Base-by-base conservation (phyloP, 345 rosid species). In the Ricinus communis region DNA sequence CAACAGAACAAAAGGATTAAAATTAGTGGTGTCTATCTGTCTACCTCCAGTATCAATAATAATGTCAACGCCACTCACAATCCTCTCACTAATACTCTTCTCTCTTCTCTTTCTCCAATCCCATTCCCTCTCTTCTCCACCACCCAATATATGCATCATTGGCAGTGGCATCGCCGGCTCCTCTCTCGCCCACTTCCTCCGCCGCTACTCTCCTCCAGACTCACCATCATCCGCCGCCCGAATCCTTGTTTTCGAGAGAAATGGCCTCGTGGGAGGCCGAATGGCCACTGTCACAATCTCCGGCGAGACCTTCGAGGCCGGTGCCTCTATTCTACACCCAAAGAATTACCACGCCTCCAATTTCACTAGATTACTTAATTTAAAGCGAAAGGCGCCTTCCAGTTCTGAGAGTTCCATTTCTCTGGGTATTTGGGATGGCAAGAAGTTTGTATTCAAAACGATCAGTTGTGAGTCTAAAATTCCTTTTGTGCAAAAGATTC, bases 161-260 rank as follows among this genome's bases (percentile, higher is more conserved):
- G 97, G 99, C 53, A 69, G 85, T 71, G 99, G 99, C n/a, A 92
- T 95, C 71, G 92, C 82, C 63, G 97, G 97, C 71, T 85, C 99
- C 67, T 92, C 97, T 55, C 80, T 89, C 3, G 90, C 99, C 69
- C 91, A 94, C 83, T 94, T 92, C 85, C 87, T 94, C 75, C 88
- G 93, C 52, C 80, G 18, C 41, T 84, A 88, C 85, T 83, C 87
- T n/a, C 59, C 77, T 51, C 52, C 77, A 63, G 38, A 18, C 60
- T 38, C 78, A 19, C 63, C 66, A 22, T 14, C 51, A 2, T 56
- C 49, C 46, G 33, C 13, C 61, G 21, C 78, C 59, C 63, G 33
- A 7, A 84, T 93, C 79, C 80, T 66, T 5, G 78, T 93, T 71
- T 87, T 93, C 71, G 97, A 93, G 82, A 87, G 93, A 16, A 72